Base-by-base conservation (phyloP, 768 basidiomycete species). In the Rossbeevera mucosa region DNA sequence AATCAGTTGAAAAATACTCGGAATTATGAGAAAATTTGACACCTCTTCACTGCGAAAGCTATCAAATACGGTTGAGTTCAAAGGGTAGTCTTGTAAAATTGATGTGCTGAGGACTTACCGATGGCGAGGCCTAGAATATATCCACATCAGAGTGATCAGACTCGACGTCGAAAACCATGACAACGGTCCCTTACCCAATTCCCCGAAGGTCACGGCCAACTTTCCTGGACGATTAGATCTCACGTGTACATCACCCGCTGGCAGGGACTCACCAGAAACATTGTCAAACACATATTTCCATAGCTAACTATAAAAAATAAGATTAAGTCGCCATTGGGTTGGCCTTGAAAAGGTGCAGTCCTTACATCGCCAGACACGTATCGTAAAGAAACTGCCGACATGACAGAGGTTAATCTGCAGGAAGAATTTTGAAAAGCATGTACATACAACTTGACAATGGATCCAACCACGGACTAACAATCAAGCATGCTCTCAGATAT, bases 321-420 rank as follows among this genome's bases (percentile, higher is more conserved):
- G 16, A 16, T 2, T 18, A 25, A 20, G 47, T 52, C 24, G 49
- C 24, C 22, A 3, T 26, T 25, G 13, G n/a, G 33, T 38, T 28
- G 11, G 29, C 31, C 18, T 33, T 9, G 7, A 16, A 46, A 14
- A 7, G 52, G n/a, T 62, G 44, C 24, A 69, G 58, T 48, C 13
- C 67, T 53, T 64, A 83, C 82, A 85, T 65, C 81, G 67, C 81
- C 81, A 85, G 12, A 84, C 82, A 13, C 82, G 78, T 66, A 83
- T 69, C 1, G 79, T 72, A 52, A 82, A 85, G 45, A 75, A 73
- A 33, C 81, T 84, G 47, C 16, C 29, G 22, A 44, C 44, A 24
- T 2, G 21, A 29, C 48, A 8, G 46, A 29, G 30, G 38, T 12
- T 20, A 21, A 47, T 21, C 26, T 18, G 13, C 7, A 20, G n/a